Conservation (phyloP, 352 stramenopile genomes). For the Phytophthora ramorum region DNA sequence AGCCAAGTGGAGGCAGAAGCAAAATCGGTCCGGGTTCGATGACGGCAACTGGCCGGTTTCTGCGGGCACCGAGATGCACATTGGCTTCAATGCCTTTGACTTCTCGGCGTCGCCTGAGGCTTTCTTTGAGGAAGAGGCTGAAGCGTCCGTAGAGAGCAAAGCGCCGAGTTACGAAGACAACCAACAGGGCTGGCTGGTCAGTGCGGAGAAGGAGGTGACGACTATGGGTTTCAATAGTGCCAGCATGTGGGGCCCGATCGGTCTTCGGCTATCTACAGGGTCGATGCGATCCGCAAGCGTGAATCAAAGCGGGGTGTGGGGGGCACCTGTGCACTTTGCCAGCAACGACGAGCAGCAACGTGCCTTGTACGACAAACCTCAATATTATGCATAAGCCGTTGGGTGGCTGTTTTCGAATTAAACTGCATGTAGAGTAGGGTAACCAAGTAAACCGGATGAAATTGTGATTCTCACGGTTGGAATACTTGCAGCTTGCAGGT, state of each 20-base stretch:
- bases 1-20: constrained; percentile 8
- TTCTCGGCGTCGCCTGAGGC: constrained; percentile 34
- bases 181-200: not conserved
- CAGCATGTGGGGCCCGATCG: not conserved
- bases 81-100: constrained; percentile 43
- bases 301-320: not conserved
- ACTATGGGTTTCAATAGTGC: not conserved
- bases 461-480: too few relatives aligned
- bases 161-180: not conserved
- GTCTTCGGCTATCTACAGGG: not conserved
- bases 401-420: not conserved
- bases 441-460: too few relatives aligned
- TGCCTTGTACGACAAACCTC: not conserved
- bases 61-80: constrained; percentile 22
- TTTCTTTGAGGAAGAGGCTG: constrained; percentile 11
- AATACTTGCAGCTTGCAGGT: too few relatives aligned
- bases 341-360: not conserved
- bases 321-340: not conserved
- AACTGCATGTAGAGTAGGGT: not conserved
- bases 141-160: not conserved
- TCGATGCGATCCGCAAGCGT: not conserved
- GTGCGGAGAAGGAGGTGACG: not conserved
- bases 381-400: not conserved
- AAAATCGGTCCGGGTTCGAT: constrained; percentile 2
- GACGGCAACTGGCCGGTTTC: constrained; percentile 6